Evolutionary conservation across 352 stramenopile species (phyloP).

Genomic region (Pythium brassicae): DNA sequence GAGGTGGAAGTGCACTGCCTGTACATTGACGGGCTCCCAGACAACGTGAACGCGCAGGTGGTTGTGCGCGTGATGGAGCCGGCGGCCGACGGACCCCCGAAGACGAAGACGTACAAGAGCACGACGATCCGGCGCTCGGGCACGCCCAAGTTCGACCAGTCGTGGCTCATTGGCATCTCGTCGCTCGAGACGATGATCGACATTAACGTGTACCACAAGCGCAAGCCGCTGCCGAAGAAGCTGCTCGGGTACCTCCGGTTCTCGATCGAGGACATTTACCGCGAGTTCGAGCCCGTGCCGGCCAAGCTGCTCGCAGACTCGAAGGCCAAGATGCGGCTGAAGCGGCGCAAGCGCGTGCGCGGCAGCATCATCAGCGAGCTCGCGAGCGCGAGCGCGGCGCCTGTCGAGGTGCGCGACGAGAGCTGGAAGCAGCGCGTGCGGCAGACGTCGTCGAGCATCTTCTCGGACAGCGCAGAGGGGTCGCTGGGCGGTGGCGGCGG

Average conservation of each 20-base stretch:
- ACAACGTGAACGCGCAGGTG: slow-evolving; percentile 68
- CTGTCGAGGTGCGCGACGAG: slow-evolving; percentile 60
- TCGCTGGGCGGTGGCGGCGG: slow-evolving; percentile 21
- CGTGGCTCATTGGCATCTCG: slow-evolving; percentile 70
- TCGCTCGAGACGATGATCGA: slow-evolving; percentile 78
- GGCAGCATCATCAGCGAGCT: slow-evolving; percentile 80
- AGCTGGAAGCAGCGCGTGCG: slow-evolving; percentile 61
- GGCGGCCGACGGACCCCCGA: slow-evolving; percentile 30
- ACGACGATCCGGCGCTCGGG: slow-evolving; percentile 52
- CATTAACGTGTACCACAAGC: slow-evolving; percentile 79
- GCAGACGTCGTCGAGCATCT: slow-evolving; percentile 27
- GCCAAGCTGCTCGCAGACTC: slow-evolving; percentile 64
- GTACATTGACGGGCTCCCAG: slow-evolving; percentile 59
- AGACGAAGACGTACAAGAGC: slow-evolving; percentile 65
- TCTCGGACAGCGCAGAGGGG: slow-evolving; percentile 21
- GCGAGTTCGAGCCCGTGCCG: slow-evolving; percentile 71
- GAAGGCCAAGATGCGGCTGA: slow-evolving; percentile 70
- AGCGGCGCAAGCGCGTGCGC: slow-evolving; percentile 69
- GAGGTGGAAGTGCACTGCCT: slow-evolving; percentile 79
- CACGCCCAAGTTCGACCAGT: slow-evolving; percentile 78
- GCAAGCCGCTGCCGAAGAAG: slow-evolving; percentile 82
- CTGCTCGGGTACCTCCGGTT: slow-evolving; percentile 62
- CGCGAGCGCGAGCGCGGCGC: slow-evolving; percentile 26
- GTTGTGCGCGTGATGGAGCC: slow-evolving; percentile 55
- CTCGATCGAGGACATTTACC: slow-evolving; percentile 84